These are phyloP conservation scores for Penicillium pulvis DNA, from an alignment of 495 filamentous ascomycete genomes.

Conservation along the genomic window DNA sequence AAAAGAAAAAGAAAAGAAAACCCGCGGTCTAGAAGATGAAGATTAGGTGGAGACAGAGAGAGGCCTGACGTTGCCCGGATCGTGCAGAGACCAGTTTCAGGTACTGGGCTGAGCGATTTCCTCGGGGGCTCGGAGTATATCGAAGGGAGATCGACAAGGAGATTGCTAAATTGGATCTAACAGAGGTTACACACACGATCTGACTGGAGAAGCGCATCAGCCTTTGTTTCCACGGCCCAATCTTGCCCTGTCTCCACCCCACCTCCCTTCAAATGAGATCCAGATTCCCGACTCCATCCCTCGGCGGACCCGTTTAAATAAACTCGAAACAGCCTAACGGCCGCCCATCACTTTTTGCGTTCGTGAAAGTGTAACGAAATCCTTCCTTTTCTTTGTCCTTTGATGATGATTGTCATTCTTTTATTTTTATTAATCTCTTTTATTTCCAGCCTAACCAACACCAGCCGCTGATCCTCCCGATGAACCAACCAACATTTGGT, in stretches of 20 bases:
- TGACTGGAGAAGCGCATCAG: not conserved
- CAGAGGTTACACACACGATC: constrained; percentile 12
- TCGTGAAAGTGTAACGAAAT: constrained; percentile 3
- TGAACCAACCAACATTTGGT: constrained; percentile 4
- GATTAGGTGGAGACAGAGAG: constrained; percentile 6
- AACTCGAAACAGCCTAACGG: constrained; percentile 54
- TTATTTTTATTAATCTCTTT: not conserved
- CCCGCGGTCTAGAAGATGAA: constrained; percentile 6
- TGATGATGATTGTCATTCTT: not conserved
- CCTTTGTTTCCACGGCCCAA: constrained; percentile 33
- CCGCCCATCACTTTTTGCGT: constrained; percentile 23
- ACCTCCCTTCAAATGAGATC: constrained; percentile 21
- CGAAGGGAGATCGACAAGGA: constrained; percentile 19
- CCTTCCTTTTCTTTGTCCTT: not conserved
- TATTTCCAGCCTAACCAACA: not conserved
- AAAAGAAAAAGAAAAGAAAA: constrained; percentile 8
- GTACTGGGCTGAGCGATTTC: constrained; percentile 29
- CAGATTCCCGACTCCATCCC: constrained; percentile 20
- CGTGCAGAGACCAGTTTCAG: constrained; percentile 32
- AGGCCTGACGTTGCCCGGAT: constrained; percentile 16
- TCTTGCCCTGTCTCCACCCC: constrained; percentile 20
- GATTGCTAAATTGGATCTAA: constrained; percentile 1
- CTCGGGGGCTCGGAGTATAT: constrained; percentile 33
- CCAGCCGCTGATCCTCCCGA: constrained; percentile 3
- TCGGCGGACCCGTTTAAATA: constrained; percentile 35